Percentiles rank a stretch among this genome's conserved stretches.
Conservation (phyloP, 768 basidiomycete species). For the Phanerodontia chrysosporium region DNA sequence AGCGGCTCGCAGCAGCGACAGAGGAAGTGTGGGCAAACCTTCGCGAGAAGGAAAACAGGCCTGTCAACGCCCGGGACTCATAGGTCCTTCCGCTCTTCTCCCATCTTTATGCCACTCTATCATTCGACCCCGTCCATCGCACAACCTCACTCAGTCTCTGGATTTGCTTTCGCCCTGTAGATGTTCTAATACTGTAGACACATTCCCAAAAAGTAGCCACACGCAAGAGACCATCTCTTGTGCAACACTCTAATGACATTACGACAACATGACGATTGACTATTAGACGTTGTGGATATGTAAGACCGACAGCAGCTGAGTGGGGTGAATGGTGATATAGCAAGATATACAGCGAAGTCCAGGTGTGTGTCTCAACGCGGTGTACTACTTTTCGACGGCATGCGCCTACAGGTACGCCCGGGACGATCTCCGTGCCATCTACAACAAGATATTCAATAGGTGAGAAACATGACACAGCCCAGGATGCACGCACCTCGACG, state of each 20-base stretch:
- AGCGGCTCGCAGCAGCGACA: constrained; percentile 62
- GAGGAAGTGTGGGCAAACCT: constrained; percentile 60
- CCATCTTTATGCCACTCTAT: not conserved
- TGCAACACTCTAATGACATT: constrained; percentile 7
- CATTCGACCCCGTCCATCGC: not conserved
- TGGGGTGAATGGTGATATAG: constrained; percentile 9
- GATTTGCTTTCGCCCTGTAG: not conserved
- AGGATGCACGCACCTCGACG: constrained; percentile 67
- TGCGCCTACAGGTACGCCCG: constrained; percentile 42
- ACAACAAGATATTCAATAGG: constrained; percentile 4
- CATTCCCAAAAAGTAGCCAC: constrained; percentile 4
- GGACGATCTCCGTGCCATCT: constrained; percentile 51
- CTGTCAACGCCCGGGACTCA: not conserved
- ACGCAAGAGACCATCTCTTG: not conserved
- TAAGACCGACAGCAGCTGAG: constrained; percentile 7
- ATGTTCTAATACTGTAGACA: not conserved
- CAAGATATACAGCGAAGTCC: not conserved
- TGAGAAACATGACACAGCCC: not conserved
- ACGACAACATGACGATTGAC: constrained; percentile 2
- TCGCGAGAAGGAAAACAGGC: constrained; percentile 14
- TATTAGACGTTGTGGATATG: constrained; percentile 5
- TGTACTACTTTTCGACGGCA: constrained; percentile 13
- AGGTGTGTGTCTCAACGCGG: not conserved
- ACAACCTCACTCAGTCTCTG: not conserved
- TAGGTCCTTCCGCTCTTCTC: not conserved